Evolutionary conservation across 164 flowering plant species (phyloP), one percentile per base, ranked within the genome.

Genomic region (Sedum album): DNA sequence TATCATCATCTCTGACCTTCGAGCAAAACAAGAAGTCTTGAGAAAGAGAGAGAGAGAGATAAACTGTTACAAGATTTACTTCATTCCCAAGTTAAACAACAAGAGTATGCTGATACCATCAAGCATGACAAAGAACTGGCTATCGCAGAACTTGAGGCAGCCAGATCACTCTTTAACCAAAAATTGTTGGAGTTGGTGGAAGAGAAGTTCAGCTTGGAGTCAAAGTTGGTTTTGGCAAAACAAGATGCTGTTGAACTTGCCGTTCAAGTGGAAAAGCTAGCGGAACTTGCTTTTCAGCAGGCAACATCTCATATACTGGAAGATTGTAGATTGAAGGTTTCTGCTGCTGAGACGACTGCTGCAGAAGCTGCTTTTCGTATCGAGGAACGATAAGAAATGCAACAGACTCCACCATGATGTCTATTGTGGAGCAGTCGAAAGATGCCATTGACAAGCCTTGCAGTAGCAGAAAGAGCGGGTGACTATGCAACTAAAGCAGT

Each of bases 211-310:
- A 57, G 49, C 42, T 77, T 85, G 74, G 83, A 84, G 72, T 78
- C 86, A 15, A 80, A 80, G 66, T 71, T 85, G 79, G 81, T 81
- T 62, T 70, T 76, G 21, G 86, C 83, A 57, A 85, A 81, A 73
- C 81, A 83, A 72, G 85, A 81, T 79, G 82, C 82, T 46, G 75
- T 85, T 68, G 85, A 80, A 69, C 85, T 85, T 71, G 85, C 88
- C 28, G 83, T 85, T n/a, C 84, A 85, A 72, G 88, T 85, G 21
- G 86, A 85, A 69, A 83, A 80, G 76, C 70, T 83, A 71, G 85
- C 84, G 23, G 86, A 81, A 70, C 66, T 75, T 69, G 78, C 86
- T 42, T 80, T 83, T 70, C 81, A 81, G 68, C 88, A 81, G 70
- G 85, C 82, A 33, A 85, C 85, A 26, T 79, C 85, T 73, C 86